Evolutionary conservation across 1,139 yeast genomes (phyloP).

Genomic region (Nakaseomyces uthaithaninus): DNA sequence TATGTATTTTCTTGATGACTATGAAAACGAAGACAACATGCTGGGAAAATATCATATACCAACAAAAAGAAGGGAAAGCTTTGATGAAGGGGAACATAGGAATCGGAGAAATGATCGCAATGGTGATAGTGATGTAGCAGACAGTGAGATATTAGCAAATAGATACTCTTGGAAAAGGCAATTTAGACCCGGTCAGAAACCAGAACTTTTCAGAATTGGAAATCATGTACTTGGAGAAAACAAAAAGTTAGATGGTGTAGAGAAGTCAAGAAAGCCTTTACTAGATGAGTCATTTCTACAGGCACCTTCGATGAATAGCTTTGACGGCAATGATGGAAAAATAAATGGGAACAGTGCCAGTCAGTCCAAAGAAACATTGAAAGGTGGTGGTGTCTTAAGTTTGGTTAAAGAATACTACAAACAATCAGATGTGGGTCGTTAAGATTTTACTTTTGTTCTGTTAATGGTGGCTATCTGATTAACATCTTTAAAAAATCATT

Average conservation of each 20-base stretch:
- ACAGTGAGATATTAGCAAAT: constrained; percentile 13
- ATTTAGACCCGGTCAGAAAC: constrained; percentile 28
- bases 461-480: too few relatives aligned
- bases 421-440: constrained; percentile 39
- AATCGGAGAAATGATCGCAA: not conserved
- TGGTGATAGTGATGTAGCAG: constrained; percentile 2
- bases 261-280: not conserved
- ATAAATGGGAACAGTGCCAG: constrained; percentile 8
- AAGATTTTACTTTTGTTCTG: constrained; percentile 6
- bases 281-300: constrained; percentile 3
- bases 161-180: constrained; percentile 32
- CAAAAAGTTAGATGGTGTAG: not conserved
- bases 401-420: constrained; percentile 76
- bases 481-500: too few relatives aligned
- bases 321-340: constrained; percentile 5
- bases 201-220: constrained; percentile 21
- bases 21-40: constrained; percentile 42
- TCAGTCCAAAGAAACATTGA: constrained; percentile 31
- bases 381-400: constrained; percentile 51
- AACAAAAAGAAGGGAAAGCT: constrained; percentile 11
- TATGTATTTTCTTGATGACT: constrained; percentile 76
- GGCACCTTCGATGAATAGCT: not conserved
- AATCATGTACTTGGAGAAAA: constrained; percentile 12
- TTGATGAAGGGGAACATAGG: constrained; percentile 7
- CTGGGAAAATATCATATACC: constrained; percentile 33